Evolutionary conservation across 164 flowering plant genomes (phyloP).

Genomic region (Stephania cephalantha): DNA sequence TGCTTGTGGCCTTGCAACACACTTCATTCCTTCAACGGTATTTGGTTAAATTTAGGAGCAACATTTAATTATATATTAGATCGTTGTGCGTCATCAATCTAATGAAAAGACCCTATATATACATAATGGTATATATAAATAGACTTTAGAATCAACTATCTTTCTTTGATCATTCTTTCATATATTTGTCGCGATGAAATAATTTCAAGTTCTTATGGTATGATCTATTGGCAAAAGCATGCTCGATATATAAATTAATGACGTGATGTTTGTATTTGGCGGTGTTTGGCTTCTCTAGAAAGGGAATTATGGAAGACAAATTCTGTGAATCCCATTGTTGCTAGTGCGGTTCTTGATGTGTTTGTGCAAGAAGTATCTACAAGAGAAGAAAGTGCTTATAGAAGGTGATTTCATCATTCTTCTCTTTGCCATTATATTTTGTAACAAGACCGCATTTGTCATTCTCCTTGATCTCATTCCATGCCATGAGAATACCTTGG

Average conservation of each 20-base stretch:
- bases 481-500: neutral
- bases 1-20: constrained; percentile 7
- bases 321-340: neutral
- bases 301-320: neutral
- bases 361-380: neutral
- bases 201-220: neutral
- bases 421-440: neutral
- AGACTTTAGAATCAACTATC: neutral
- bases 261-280: neutral
- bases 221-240: neutral
- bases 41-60: neutral
- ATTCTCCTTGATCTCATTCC: neutral
- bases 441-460: neutral
- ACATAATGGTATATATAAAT: neutral
- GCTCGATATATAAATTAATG: neutral
- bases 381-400: neutral
- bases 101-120: no score
- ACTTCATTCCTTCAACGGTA: constrained; percentile 1
- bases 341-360: neutral
- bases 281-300: neutral
- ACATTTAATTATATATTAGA: no score
- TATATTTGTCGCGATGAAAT: no score
- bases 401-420: neutral
- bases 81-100: no score
- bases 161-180: no score